Percentiles rank a stretch among this genome's conserved stretches.
phyloP scores from a whole-genome alignment of 306 rosid species.

The Aeschynomene evenia region DNA sequence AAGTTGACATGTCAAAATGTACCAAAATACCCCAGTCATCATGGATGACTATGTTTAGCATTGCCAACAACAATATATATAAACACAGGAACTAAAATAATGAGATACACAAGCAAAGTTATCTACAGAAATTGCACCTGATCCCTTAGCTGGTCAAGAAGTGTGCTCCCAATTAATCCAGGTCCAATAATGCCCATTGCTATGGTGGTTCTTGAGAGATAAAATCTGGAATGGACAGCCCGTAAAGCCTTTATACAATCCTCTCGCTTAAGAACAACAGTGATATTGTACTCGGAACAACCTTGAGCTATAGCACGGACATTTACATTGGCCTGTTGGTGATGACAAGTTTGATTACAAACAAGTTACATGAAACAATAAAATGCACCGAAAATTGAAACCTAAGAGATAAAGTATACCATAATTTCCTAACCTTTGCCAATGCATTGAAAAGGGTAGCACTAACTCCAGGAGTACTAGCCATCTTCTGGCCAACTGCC shows the following conservation, averaged over 20 bases:
- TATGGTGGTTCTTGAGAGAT: constrained; percentile 88
- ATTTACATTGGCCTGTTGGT: constrained; percentile 84
- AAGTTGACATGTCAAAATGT: constrained; percentile 1
- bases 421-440: constrained; percentile 73
- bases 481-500: constrained; percentile 98
- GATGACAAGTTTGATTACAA: constrained; percentile 28
- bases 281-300: constrained; percentile 92
- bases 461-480: constrained; percentile 99
- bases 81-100: constrained; percentile 5
- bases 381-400: constrained; percentile 9
- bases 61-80: constrained; percentile 8
- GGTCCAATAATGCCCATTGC: constrained; percentile 98
- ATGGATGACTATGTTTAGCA: constrained; percentile 17
- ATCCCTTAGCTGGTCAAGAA: constrained; percentile 93
- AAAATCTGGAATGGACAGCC: constrained; percentile 97
- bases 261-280: constrained; percentile 87
- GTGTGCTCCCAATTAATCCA: constrained; percentile 91
- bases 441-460: constrained; percentile 95
- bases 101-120: constrained; percentile 4
- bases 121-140: constrained; percentile 59
- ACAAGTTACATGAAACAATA: constrained; percentile 4
- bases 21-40: neutral
- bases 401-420: constrained; percentile 8
- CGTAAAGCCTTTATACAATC: constrained; percentile 91
- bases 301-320: constrained; percentile 99